Conservation (phyloP, 305 asterid genomes). For the Solanum aculeatissimum region DNA sequence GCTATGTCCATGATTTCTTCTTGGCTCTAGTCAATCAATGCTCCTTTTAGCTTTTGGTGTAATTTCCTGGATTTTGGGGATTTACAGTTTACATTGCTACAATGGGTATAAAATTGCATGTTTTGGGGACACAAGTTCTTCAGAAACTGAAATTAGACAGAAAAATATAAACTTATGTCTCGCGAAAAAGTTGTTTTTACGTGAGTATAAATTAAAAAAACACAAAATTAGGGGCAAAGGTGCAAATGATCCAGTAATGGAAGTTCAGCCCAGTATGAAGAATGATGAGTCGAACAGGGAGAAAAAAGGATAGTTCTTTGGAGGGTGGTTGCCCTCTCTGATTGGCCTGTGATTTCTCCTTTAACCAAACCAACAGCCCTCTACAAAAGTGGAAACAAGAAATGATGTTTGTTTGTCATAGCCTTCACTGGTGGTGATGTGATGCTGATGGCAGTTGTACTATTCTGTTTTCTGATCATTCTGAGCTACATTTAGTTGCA, state of each 20-base stretch:
- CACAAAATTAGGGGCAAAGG: neutral
- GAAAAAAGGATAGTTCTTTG: neutral
- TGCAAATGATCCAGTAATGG: neutral
- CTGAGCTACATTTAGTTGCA: neutral
- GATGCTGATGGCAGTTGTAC: neutral
- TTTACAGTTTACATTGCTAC: too few species aligned
- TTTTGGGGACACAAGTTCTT: neutral
- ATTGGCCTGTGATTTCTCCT: neutral
- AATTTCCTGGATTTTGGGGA: neutral
- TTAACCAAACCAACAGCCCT: neutral
- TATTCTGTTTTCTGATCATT: neutral
- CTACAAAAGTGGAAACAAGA: neutral
- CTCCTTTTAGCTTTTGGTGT: neutral
- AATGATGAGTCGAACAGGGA: neutral
- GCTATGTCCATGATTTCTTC: too few species aligned
- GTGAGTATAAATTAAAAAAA: neutral
- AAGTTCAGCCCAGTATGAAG: neutral
- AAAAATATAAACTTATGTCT: neutral
- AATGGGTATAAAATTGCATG: neutral
- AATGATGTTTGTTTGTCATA: neutral
- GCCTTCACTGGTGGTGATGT: neutral
- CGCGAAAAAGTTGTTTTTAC: neutral
- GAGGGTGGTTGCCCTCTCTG: neutral
- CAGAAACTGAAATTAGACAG: neutral
- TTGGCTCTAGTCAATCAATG: neutral